Conservation (phyloP, 768 basidiomycete species). For the Chalciporus chontae region DNA sequence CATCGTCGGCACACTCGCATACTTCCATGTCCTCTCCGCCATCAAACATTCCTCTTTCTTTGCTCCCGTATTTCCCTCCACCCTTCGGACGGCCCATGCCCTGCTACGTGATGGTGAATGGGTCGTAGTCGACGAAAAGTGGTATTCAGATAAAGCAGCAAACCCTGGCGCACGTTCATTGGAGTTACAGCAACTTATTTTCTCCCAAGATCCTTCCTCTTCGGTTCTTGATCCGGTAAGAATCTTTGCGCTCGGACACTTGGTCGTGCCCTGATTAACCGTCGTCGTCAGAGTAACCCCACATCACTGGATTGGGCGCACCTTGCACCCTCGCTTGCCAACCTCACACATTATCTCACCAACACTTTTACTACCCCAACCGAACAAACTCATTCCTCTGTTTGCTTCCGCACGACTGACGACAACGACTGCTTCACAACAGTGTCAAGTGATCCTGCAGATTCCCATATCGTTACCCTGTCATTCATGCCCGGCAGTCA, state of each 20-base stretch:
- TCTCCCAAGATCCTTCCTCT: slow-evolving; percentile 43
- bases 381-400: slow-evolving; percentile 44
- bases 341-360: slow-evolving; percentile 49
- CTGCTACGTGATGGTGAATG: slow-evolving; percentile 55
- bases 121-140: slow-evolving; percentile 57
- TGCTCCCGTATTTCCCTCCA: slow-evolving; percentile 46
- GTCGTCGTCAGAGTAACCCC: slow-evolving; percentile 21
- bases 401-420: slow-evolving; percentile 45
- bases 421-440: slow-evolving; percentile 39
- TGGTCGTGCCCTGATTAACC: not conserved
- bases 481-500: slow-evolving; percentile 48
- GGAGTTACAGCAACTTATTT: slow-evolving; percentile 73
- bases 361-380: slow-evolving; percentile 37
- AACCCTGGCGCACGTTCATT: slow-evolving; percentile 37
- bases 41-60: slow-evolving; percentile 88
- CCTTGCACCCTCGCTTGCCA: slow-evolving; percentile 41
- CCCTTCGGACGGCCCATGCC: slow-evolving; percentile 55
- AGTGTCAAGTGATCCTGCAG: slow-evolving; percentile 31
- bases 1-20: slow-evolving; percentile 86
- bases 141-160: slow-evolving; percentile 36
- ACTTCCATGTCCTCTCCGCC: slow-evolving; percentile 88
- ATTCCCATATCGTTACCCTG: slow-evolving; percentile 44
- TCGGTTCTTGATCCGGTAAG: slow-evolving; percentile 37
- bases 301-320: slow-evolving; percentile 37
- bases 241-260: not conserved